phyloP scores from a whole-genome alignment of 2,329 filamentous ascomycete genomes.

The Colletotrichum orbiculare region DNA sequence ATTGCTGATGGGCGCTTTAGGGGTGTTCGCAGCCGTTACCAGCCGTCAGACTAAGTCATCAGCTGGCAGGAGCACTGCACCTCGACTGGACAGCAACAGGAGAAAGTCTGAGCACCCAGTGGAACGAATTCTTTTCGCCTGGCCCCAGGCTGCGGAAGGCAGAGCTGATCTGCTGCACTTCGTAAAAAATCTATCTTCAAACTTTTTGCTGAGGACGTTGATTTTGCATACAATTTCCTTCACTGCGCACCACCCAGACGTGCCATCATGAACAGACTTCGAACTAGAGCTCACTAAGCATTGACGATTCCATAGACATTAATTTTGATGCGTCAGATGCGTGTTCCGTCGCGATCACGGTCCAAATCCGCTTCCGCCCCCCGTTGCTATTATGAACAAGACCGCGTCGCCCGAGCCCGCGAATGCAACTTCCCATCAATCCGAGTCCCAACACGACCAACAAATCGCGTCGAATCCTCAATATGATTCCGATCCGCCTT shows the following conservation, averaged over 20 bases:
- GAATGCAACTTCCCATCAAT: slow-evolving; percentile 48
- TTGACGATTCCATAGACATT: slow-evolving; percentile 64
- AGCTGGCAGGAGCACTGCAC: neutral
- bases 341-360: slow-evolving; percentile 65
- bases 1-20: too few species aligned
- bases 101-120: neutral
- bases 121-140: slow-evolving; percentile 25
- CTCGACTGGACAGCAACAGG: neutral
- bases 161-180: slow-evolving; percentile 24
- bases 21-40: too few species aligned
- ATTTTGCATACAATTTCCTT: slow-evolving; percentile 56
- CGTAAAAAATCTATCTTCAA: slow-evolving; percentile 42
- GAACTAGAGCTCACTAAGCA: slow-evolving; percentile 56
- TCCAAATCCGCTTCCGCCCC: slow-evolving; percentile 50
- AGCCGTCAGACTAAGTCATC: too few species aligned
- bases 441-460: slow-evolving; percentile 40
- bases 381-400: slow-evolving; percentile 66
- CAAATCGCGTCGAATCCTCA: slow-evolving; percentile 32
- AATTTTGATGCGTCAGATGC: slow-evolving; percentile 69
- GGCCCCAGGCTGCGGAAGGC: slow-evolving; percentile 32
- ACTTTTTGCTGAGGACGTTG: slow-evolving; percentile 63
- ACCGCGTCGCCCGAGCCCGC: slow-evolving; percentile 65
- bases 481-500: slow-evolving; percentile 31
- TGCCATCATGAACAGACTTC: slow-evolving; percentile 67
- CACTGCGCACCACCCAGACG: slow-evolving; percentile 57